A percentile compares a stretch with the other conserved stretches of the same genome.
phyloP scores from a whole-genome alignment of 768 basidiomycete species.

The Boletus sp. region DNA sequence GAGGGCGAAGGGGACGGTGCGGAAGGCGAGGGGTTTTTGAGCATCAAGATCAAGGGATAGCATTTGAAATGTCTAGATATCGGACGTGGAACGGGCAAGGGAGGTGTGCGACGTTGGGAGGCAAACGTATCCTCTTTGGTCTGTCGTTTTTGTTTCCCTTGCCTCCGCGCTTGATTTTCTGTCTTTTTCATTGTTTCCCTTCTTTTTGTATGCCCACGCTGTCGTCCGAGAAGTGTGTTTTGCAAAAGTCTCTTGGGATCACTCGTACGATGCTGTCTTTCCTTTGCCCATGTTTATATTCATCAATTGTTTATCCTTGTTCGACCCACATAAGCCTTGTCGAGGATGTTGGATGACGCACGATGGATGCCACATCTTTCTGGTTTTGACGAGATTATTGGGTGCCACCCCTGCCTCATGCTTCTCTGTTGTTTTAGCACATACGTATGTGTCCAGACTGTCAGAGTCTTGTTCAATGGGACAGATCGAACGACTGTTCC shows the following conservation, averaged over 20 bases:
- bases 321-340: too few species aligned
- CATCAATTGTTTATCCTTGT: too few species aligned
- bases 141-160: too few species aligned
- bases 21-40: constrained; percentile 32
- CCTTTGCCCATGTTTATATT: too few species aligned
- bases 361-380: too few species aligned
- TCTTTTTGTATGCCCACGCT: neutral
- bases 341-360: too few species aligned
- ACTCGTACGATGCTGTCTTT: neutral
- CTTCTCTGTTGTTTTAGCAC: too few species aligned
- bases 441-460: too few species aligned
- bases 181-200: neutral
- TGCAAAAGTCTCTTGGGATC: neutral
- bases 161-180: neutral
- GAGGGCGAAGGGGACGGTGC: constrained; percentile 27
- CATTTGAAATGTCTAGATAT: neutral
- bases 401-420: too few species aligned
- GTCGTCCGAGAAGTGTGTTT: neutral
- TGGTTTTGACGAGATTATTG: too few species aligned
- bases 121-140: neutral
- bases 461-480: too few species aligned
- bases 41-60: constrained; percentile 25
- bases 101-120: neutral
- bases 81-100: neutral
- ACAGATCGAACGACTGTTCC: too few species aligned